These are phyloP conservation scores for Ceratopteris richardii DNA, from an alignment of 75 land plant species.

Conservation along the genomic window DNA sequence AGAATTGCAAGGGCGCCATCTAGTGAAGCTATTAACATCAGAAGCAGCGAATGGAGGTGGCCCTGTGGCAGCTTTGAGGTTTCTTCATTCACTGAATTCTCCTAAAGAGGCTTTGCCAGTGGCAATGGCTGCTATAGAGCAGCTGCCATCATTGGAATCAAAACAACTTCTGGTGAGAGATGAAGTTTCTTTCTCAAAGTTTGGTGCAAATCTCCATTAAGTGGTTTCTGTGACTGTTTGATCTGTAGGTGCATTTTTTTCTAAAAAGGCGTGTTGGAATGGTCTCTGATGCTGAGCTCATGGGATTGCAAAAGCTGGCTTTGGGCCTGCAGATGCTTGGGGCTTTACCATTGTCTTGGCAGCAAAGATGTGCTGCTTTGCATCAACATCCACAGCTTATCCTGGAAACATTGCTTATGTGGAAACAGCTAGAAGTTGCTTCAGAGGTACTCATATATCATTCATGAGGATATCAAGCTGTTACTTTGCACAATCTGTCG, in stretches of 20 bases:
- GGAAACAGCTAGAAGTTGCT: slow-evolving; percentile 95
- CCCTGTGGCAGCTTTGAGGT: slow-evolving; percentile 94
- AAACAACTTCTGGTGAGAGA: slow-evolving; percentile 85
- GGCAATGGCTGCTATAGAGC: slow-evolving; percentile 98
- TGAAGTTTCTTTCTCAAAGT: neutral
- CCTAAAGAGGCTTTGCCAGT: slow-evolving; percentile 95
- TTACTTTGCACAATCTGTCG: too few relatives aligned
- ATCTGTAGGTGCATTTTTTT: slow-evolving; percentile 93
- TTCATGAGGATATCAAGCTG: too few relatives aligned
- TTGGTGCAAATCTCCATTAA: slow-evolving; percentile 7
- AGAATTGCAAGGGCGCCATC: slow-evolving; percentile 93
- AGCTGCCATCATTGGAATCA: slow-evolving; percentile 77
- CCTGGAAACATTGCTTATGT: slow-evolving; percentile 90
- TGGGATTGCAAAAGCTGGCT: slow-evolving; percentile 74
- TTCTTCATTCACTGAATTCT: slow-evolving; percentile 74
- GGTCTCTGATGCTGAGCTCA: slow-evolving; percentile 64
- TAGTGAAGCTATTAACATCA: slow-evolving; percentile 85
- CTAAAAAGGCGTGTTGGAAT: slow-evolving; percentile 70
- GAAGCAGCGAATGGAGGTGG: slow-evolving; percentile 98
- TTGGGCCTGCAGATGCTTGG: slow-evolving; percentile 86
- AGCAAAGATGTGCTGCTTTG: slow-evolving; percentile 89
- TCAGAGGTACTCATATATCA: slow-evolving; percentile 54
- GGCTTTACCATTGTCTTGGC: slow-evolving; percentile 90
- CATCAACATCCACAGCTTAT: slow-evolving; percentile 96
- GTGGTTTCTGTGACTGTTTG: too few relatives aligned